These are phyloP conservation scores for Phytopythium boreale DNA, from an alignment of 352 stramenopile genomes.

Conservation along the genomic window DNA sequence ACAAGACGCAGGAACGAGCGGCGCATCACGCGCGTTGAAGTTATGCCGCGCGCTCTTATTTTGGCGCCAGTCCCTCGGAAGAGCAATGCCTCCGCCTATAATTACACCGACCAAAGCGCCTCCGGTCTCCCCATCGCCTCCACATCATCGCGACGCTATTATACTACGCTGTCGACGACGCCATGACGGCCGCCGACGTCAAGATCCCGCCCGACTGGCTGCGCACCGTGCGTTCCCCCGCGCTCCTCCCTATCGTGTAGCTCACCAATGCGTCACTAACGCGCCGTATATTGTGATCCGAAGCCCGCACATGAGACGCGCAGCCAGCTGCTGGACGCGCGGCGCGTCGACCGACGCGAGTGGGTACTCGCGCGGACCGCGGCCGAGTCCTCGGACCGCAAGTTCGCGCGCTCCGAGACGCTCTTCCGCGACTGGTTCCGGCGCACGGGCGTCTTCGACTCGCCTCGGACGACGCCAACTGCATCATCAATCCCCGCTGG, in stretches of 20 bases:
- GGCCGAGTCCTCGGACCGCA: conserved; percentile 14
- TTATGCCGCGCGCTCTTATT: neutral
- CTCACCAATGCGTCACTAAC: no score
- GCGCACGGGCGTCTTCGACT: conserved; percentile 40
- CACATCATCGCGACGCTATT: neutral
- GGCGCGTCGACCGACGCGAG: conserved; percentile 34
- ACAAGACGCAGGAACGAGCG: neutral
- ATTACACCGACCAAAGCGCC: neutral
- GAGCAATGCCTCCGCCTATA: neutral
- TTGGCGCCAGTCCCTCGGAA: no score
- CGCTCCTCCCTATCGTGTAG: neutral
- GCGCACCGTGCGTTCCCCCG: conserved; percentile 19
- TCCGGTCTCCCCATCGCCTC: neutral
- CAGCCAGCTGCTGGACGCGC: conserved; percentile 44
- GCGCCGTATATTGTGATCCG: neutral
- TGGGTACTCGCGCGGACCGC: conserved; percentile 25
- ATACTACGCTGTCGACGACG: neutral
- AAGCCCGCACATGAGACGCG: conserved; percentile 42
- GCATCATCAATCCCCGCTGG: neutral
- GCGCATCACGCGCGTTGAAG: neutral
- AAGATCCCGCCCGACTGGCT: conserved; percentile 62
- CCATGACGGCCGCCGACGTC: conserved; percentile 28
- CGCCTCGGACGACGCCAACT: neutral
- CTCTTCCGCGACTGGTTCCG: conserved; percentile 49
- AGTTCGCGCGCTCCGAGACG: conserved; percentile 41